Conservation (phyloP, 768 basidiomycete species). For the Panaeolus cyanescens region DNA sequence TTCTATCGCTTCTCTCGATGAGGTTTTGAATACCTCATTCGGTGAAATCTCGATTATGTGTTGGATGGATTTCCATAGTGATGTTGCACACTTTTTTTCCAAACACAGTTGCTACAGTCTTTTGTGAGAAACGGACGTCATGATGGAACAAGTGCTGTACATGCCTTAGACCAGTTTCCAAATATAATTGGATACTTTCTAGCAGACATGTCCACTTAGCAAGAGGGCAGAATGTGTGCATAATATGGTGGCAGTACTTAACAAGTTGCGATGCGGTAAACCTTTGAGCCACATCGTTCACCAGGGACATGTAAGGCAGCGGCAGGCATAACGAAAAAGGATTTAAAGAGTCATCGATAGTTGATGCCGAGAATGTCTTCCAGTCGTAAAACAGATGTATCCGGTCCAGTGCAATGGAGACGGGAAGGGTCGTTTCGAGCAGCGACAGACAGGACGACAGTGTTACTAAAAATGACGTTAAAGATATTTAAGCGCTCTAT, state of each 20-base stretch:
- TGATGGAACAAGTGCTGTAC: conserved; percentile 11
- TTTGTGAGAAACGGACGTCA: not conserved
- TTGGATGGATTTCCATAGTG: conserved; percentile 51
- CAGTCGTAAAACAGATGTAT: conserved; percentile 19
- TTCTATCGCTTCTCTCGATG: conserved; percentile 39
- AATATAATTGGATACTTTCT: conserved; percentile 83
- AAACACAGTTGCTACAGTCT: conserved; percentile 54
- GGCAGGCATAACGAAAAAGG: conserved; percentile 60
- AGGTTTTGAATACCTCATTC: conserved; percentile 45
- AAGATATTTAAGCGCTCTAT: not conserved
- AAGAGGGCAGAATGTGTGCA: not conserved
- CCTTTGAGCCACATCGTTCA: conserved; percentile 53
- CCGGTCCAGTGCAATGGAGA: not conserved
- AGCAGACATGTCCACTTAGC: not conserved
- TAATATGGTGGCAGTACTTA: conserved; percentile 39
- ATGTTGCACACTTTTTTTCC: conserved; percentile 50
- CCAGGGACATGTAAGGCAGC: conserved; percentile 52
- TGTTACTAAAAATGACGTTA: not conserved
- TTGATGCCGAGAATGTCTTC: conserved; percentile 15
- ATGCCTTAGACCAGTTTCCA: conserved; percentile 65
- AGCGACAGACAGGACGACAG: not conserved
- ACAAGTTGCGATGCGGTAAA: conserved; percentile 62
- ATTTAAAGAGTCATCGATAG: conserved; percentile 20
- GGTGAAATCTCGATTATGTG: conserved; percentile 56
- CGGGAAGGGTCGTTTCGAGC: not conserved